Percentiles rank a stretch among this genome's conserved stretches.
phyloP scores from a whole-genome alignment of 2,329 filamentous ascomycete species.

The Fulvia fulva region DNA sequence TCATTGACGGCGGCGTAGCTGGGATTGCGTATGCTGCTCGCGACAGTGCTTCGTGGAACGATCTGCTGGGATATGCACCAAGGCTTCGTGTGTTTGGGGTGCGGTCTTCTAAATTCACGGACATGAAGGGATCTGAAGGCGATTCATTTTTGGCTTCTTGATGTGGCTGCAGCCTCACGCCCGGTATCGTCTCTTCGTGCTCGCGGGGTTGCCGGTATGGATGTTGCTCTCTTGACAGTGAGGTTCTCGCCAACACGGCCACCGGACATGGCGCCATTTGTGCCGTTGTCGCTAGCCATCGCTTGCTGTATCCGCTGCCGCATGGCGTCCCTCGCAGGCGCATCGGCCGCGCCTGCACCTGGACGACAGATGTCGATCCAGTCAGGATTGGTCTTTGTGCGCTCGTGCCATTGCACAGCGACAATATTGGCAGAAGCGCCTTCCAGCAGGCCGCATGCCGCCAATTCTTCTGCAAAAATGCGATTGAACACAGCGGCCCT shows the following conservation, averaged over 20 bases:
- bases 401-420: not conserved
- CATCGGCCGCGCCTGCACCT: not conserved
- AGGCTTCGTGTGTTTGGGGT: not conserved
- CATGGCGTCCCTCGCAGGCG: not conserved
- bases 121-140: not conserved
- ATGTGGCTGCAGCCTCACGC: not conserved
- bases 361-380: not conserved
- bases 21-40: not conserved
- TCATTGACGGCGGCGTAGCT: not conserved
- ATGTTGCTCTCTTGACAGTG: not conserved
- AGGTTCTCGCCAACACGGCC: not conserved
- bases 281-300: not conserved
- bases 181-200: not conserved
- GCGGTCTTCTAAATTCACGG: not conserved
- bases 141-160: not conserved
- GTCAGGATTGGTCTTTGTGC: not conserved
- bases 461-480: not conserved
- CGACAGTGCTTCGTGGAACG: not conserved
- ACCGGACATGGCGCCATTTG: not conserved
- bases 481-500: not conserved
- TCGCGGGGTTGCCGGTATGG: not conserved
- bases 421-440: not conserved
- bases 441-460: not conserved
- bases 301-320: not conserved
- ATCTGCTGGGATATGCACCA: not conserved